Base-by-base conservation (phyloP, 805 yeast genomes). In the Kuraishia capsulata region DNA sequence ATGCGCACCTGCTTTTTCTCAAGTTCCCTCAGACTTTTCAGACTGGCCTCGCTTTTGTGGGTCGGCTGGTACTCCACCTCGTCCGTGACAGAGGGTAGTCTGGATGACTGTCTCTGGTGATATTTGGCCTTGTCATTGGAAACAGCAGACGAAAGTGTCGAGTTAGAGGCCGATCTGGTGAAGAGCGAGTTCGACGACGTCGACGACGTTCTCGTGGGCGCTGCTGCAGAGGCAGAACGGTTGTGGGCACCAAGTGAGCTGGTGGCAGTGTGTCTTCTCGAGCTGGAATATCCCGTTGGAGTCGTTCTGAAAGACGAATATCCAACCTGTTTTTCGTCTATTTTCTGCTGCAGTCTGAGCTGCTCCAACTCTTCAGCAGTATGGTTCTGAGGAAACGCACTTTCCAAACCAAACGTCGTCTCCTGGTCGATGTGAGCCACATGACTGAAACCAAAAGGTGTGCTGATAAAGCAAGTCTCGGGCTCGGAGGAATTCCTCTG, bases 361-460 rank as follows among this genome's bases (percentile, higher is more conserved):
- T 8, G 36, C n/a, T 17, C 38, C 30, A 48, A 14, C 1, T 50
- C 52, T 13, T 44, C 39, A 5, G 46, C 16, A 2, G 34, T 31
- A 30, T 45, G 52, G 11, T 40, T 36, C 13, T 47, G 29, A n/a
- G 39, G 39, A 39, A 57, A 57, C 4, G 53, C 40, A 29, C 47
- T 44, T 11, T 56, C 57, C 4, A 59, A 39, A 1, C 65, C 65
- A 44, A 57, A 60, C 2, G 48, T 45, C 3, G 42, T 38, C 18
- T 47, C 42, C 14, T 51, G 47, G 30, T 58, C 59, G 20, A 59
- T 46, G 39, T 59, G 64, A 3, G 63, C 49, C 17, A 59, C 47
- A 37, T 60, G 65, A 30, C 46, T 46, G 44, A 59, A 59, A 0
- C 48, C 56, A 24, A 53, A 56, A 3, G 65, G 64, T 6, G 61